Evolutionary conservation across 2,329 filamentous ascomycete species (phyloP), one percentile per base, ranked within the genome.

Genomic region (Amauroascus niger): DNA sequence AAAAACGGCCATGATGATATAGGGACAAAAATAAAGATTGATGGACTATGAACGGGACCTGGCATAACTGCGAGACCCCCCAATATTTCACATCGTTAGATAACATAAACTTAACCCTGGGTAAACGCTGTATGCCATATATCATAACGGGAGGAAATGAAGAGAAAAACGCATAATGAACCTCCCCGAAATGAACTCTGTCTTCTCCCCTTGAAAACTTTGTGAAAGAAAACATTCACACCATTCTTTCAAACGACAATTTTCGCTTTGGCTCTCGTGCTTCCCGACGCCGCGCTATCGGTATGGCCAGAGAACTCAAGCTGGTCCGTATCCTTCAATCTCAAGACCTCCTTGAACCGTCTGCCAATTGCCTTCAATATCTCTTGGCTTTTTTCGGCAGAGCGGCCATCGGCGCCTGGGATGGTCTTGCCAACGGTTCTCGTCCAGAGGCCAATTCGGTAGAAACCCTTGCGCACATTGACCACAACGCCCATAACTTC

Each of bases 401-500:
- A 82, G 59, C 88, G 82, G 61, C 86, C 86, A 76, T 91, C 78
- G 61, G 87, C 86, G 56, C 81, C 82, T 1, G 85, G 84, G 57
- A 90, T 84, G 66, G 79, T 80, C 77, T 91, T 91, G 67, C 91
- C 91, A 53, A 88, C 88, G 55, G 90, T 95, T 66, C 89, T 86
- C 59, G 93, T 98, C 93, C 94, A 98, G 63, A 97, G 82, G 68
- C 91, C 90, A 62, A 98, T 86, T 76, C 93, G 87, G 80, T 89
- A 98, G 77, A 98, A 97, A 49, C 87, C 90, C 78, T 95, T 96
- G 72, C 93, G 87, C 56, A 98, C 91, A 73, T 98, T 98, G 76
- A 97, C 90, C 24, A 98, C 93, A 32, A 98, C 94, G 60, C 93
- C 93, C 93, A 97, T 97, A 70, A 98, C 86, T 73, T 98, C 94